Percentiles rank a stretch among this genome's conserved stretches.
phyloP scores from a whole-genome alignment of 164 flowering plant species.

The Magnolia sinica region DNA sequence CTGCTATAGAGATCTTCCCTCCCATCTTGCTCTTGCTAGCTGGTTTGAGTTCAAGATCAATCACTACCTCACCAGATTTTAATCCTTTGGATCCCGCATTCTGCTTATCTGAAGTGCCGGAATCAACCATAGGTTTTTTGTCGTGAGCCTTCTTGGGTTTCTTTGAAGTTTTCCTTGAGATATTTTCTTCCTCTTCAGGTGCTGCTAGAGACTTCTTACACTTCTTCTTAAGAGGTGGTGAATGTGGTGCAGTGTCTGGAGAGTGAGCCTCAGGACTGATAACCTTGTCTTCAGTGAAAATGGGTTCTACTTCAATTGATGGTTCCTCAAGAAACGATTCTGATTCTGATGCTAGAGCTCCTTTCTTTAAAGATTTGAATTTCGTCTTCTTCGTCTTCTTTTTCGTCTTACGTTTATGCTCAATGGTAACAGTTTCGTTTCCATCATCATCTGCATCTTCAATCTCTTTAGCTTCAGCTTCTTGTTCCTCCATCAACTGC shows the following conservation, averaged over 20 bases:
- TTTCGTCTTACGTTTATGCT: conserved; percentile 60
- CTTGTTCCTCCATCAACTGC: conserved; percentile 81
- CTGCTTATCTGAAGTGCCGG: conserved; percentile 26
- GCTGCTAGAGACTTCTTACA: conserved; percentile 45
- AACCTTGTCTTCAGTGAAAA: conserved; percentile 54
- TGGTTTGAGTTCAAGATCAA: conserved; percentile 55
- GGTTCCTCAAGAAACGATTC: conserved; percentile 41
- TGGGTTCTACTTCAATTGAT: conserved; percentile 26
- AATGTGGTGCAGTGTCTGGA: conserved; percentile 31
- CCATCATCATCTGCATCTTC: conserved; percentile 49
- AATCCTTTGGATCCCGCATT: conserved; percentile 33
- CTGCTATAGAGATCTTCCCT: conserved; percentile 70
- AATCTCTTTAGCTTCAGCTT: conserved; percentile 68
- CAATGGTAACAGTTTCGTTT: conserved; percentile 13
- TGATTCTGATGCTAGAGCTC: conserved; percentile 55
- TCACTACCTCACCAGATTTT: conserved; percentile 35
- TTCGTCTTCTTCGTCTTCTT: conserved; percentile 85
- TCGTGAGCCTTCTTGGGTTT: conserved; percentile 50
- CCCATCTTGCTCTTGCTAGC: conserved; percentile 55
- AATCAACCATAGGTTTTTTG: conserved; percentile 18
- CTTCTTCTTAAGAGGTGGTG: conserved; percentile 40
- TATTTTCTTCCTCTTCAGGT: conserved; percentile 36
- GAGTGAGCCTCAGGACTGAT: conserved; percentile 24
- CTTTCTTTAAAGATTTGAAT: conserved; percentile 89
- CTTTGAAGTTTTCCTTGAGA: conserved; percentile 53